Evolutionary conservation across 2,329 filamentous ascomycete species (phyloP), one percentile per base, ranked within the genome.

Genomic region (Escovopsis weberi): DNA sequence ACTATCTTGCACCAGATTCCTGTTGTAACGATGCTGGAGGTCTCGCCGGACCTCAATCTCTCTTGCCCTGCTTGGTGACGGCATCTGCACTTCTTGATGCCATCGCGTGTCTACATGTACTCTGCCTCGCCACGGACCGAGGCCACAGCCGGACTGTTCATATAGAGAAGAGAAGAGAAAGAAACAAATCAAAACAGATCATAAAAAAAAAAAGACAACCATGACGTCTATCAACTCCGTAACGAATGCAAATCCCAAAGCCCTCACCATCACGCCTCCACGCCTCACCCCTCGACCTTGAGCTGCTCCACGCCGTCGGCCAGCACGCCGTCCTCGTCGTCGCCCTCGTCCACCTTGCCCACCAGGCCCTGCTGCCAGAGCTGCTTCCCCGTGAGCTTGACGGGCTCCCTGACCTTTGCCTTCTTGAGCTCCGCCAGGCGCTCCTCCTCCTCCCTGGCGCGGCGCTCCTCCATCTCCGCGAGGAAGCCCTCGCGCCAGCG

Each of bases 341-440:
- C 76, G 12, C 76, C 77, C 53, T 80, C 77, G 38, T 81, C 80
- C 47, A 61, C 70, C 64, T 80, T 84, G 39, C 75, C 70, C 40
- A 65, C 82, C 53, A 88, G 60, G 26, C 84, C 84, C 40, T 71
- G 72, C 67, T 88, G 82, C 82, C 84, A 89, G 33, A 89, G 67
- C 57, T 89, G 81, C 55, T 67, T 79, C 15, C 84, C 85, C 1
- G 83, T 80, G 50, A 88, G 62, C 55, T 71, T 80, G 34, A 80
- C 74, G 12, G 84, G 77, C 47, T 85, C 84, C 68, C 85, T 91
- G 46, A 78, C 70, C 54, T 69, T 81, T 15, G 79, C 77, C 66
- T 85, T 82, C 64, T 85, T 87, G 64, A 85, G 75, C 64, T 94
- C 88, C 40, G 88, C 86, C 32, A 79, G 69, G 49, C 84, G 76